Percentiles rank a stretch among this genome's conserved stretches.
Conservation (phyloP, 352 stramenopile genomes). For the Globisporangium paroecandrum region DNA sequence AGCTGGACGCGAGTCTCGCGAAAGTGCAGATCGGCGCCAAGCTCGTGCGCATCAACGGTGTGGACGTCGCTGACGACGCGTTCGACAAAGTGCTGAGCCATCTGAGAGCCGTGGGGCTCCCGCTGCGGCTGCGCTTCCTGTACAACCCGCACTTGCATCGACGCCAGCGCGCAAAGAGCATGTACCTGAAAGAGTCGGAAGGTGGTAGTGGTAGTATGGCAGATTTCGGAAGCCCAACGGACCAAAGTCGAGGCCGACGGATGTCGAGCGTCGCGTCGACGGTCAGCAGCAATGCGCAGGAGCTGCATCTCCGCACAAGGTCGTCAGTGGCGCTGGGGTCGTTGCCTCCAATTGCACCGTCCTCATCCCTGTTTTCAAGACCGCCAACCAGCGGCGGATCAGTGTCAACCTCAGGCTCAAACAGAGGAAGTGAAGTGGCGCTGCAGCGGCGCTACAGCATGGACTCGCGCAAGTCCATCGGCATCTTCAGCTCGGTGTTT, state of each 20-base stretch:
- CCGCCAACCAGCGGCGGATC: background rate
- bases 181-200: conserved; percentile 18
- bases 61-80: conserved; percentile 47
- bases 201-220: conserved; percentile 11
- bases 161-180: conserved; percentile 21
- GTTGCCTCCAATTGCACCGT: background rate
- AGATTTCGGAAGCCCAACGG: conserved; percentile 14
- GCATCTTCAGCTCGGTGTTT: conserved; percentile 63
- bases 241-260: conserved; percentile 6
- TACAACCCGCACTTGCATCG: conserved; percentile 55
- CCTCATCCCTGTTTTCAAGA: background rate
- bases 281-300: background rate
- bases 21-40: conserved; percentile 59
- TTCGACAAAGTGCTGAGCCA: conserved; percentile 67
- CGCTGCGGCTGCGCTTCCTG: conserved; percentile 61
- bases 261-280: conserved; percentile 12
- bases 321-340: conserved; percentile 7
- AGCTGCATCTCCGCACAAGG: conserved; percentile 5
- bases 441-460: conserved; percentile 51
- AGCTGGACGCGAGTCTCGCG: conserved; percentile 57
- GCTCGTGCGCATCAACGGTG: conserved; percentile 70
- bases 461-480: conserved; percentile 40
- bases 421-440: background rate
- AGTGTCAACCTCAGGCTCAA: conserved; percentile 12
- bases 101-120: conserved; percentile 41